Base-by-base conservation (phyloP, 176 grass and related monocot species). In the Rhynchospora pubera region DNA sequence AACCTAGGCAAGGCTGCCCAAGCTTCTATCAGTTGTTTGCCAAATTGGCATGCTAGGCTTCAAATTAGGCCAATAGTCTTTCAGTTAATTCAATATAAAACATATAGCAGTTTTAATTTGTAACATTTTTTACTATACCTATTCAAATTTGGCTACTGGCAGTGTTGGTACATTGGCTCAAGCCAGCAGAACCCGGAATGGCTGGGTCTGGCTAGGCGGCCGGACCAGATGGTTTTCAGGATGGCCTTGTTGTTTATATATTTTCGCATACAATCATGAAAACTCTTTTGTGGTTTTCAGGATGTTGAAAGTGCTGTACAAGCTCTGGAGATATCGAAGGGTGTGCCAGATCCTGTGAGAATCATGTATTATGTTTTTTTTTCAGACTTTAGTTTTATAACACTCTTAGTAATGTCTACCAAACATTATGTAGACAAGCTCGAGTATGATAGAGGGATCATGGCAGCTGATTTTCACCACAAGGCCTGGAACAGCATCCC, bases 381-480 rank as follows among this genome's bases (percentile, higher is more conserved):
- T 19, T 23, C 42, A 28, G 7, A 83, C 34, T 21, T 67, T n/a
- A 13, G n/a, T 21, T 57, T 60, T 79, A 68, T 32, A 13, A 55
- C 78, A 2, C 52, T 77, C 0, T 14, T 28, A 80, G 79, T 84
- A 88, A 72, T 57, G 7, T 44, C 46, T 80, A 19, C 80, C 63
- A 53, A 62, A 87, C 75, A 60, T 23, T 83, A 57, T 87, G 87
- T 84, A 93, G 95, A 94, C 92, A 7, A 91, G 59, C 34, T 94
- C 92, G 44, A 87, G 75, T 88, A 85, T 93, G 89, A 94, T 97
- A 34, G 95, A 97, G 87, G 92, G 95, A 76, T 87, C 85, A 34
- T 97, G 95, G 95, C 92, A 91, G 85, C 90, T 97, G 46, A 88
- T 97, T 46, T 97, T 97, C 73, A 97, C 95, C 79, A 97, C 92